Percentiles rank a stretch among this genome's conserved stretches.
phyloP scores from a whole-genome alignment of 2,329 filamentous ascomycete genomes.

The Fusarium falciforme region DNA sequence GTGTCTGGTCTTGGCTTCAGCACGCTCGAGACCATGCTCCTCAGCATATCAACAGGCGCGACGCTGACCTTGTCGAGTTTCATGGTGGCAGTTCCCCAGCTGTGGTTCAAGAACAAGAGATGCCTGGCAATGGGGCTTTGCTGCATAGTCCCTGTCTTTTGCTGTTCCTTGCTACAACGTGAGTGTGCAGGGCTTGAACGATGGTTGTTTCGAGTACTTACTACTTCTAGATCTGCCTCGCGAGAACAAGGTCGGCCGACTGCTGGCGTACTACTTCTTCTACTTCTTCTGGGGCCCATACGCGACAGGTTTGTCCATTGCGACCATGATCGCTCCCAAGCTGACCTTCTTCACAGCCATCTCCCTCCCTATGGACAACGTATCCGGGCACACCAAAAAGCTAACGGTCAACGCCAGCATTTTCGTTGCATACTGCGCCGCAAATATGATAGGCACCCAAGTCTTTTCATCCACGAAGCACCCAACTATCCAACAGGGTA shows the following conservation, averaged over 20 bases:
- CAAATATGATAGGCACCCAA: slow-evolving; percentile 52
- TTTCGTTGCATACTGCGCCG: slow-evolving; percentile 56
- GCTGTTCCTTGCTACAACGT: slow-evolving; percentile 1
- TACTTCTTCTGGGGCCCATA: slow-evolving; percentile 46
- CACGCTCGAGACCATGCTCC: slow-evolving; percentile 17
- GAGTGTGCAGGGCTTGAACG: background rate
- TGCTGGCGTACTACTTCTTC: slow-evolving; percentile 18
- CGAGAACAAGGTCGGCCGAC: slow-evolving; percentile 53
- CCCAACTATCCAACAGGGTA: slow-evolving; percentile 53
- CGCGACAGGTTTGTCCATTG: slow-evolving; percentile 22
- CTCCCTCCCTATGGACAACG: slow-evolving; percentile 41
- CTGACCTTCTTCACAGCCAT: slow-evolving; percentile 5
- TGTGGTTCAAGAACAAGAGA: slow-evolving; percentile 19
- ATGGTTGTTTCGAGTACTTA: background rate
- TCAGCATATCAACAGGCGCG: slow-evolving; percentile 18
- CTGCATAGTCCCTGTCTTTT: slow-evolving; percentile 21
- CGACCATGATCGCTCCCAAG: background rate
- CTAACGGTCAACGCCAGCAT: slow-evolving; percentile 57
- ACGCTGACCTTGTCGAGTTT: background rate
- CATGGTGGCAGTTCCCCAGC: slow-evolving; percentile 16
- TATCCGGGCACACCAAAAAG: slow-evolving; percentile 41
- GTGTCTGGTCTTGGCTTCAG: slow-evolving; percentile 31
- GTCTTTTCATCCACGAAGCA: slow-evolving; percentile 57
- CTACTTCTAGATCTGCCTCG: slow-evolving; percentile 41
- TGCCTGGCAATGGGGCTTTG: slow-evolving; percentile 17